Base-by-base conservation (phyloP, 768 basidiomycete genomes). In the Leccinum arenicola region DNA sequence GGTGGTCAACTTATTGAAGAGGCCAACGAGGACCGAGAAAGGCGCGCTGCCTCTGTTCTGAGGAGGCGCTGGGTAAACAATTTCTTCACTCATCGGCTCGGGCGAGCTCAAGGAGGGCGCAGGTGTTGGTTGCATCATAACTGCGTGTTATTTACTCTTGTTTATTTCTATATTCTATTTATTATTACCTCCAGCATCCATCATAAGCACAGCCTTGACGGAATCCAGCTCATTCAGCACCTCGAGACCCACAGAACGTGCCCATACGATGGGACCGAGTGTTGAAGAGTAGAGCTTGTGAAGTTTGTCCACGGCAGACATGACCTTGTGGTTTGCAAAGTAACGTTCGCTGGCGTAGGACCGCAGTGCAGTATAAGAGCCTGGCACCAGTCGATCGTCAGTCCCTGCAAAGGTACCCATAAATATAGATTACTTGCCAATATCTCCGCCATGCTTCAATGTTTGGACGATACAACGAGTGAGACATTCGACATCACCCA, bases 181-280 rank as follows among this genome's bases (percentile, higher is more conserved):
- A 29, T 29, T 29, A 29, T 9, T 3, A 3, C 29, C 29, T 29
- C 29, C 29, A 29, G 91, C 95, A 14, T 81, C 77, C 69, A 86
- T 81, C 91, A 98, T 93, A 15, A 99, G 70, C 1, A 88, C 84
- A 15, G 84, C 82, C 75, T 98, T 98, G 60, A 98, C 64, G 0
- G 84, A 77, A 58, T 89, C 88, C 15, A 97, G 74, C 73, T 98
- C 95, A 67, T 98, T 97, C 48, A 98, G 65, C 11, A 97, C 85
- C 66, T 98, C 96, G 19, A 98, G 70, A 2, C 97, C 97, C 15
- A 88, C 82, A 0, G 90, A 89, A 55, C 96, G 84, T 3, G 86
- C 86, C 91, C 91, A 94, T 17, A 97, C 94, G 12, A 95, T 68
- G 2, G 88, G 85, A 25, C 79, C 82, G 35, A 77, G 75, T 47